Evolutionary conservation across 2,329 filamentous ascomycete species (phyloP), one percentile per base, ranked within the genome.

Genomic region (Botrytis squamosa): DNA sequence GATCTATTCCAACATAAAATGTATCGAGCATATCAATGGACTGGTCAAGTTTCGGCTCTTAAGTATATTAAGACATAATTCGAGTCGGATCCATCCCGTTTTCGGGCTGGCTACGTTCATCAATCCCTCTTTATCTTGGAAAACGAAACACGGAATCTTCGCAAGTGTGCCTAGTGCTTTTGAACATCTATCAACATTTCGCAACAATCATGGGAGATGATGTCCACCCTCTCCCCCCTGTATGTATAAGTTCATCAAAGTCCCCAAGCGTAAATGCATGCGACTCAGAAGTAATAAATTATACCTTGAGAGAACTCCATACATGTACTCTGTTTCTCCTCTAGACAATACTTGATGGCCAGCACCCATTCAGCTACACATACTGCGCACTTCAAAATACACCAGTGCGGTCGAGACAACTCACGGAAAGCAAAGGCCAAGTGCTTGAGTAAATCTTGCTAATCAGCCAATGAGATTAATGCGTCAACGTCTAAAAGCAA

Each of bases 391-490:
- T 55, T 68, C 65, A 25, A 38, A 57, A 44, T 66, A 38, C 52
- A 62, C 40, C 68, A 70, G 75, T 76, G 71, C 75, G 75, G 76
- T 78, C 77, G 75, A 78, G 78, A 80, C 78, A 77, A 75, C 75
- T 68, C 66, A 77, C 75, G 75, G 75, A 74, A 76, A 57, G 75
- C 77, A 79, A 76, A 76, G 77, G 79, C 76, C 77, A 77, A 79
- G 77, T 79, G 77, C 79, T 78, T 78, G 78, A 79, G 75, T 75
- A 76, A 75, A 75, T 74, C 72, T 65, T 38, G 33, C 33, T 20
- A 73, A 60, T 72, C 75, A 76, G 73, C 78, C 79, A 80, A 80
- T 81, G 74, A 77, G 75, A 62, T 69, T 16, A 73, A 77, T 79
- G 76, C 79, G 75, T 76, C 79, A 75, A 76, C 75, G 74, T 78